Evolutionary conservation across 2,329 filamentous ascomycete species (phyloP), one percentile per base, ranked within the genome.

Genomic region (Talaromyces funiculosus): DNA sequence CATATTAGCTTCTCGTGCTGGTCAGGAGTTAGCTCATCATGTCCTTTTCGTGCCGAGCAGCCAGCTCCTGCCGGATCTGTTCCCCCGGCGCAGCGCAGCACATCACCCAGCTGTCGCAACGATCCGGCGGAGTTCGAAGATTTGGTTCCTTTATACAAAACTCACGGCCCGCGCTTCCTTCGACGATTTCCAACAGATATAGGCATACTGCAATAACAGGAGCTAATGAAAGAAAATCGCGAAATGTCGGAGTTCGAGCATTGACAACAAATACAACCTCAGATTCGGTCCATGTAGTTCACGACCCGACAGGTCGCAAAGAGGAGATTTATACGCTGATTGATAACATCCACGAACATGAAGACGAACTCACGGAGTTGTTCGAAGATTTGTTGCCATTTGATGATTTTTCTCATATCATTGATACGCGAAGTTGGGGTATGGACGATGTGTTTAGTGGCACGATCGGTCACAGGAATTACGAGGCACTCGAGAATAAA

Each of bases 271-370:
- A 66, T 5, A 71, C 71, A 16, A 69, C 45, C n/a, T 14, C 47
- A 14, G 47, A 68, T 26, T 62, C 60, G 8, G 61, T 65, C 10
- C 22, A 64, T 31, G 60, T 63, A 29, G 63, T 68, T 40, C 55
- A 47, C 31, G 61, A 63, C 31, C 58, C 64, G 29, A 57, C 64
- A 37, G 63, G 64, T 40, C 64, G 66, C 24, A 71, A 71, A 61
- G 71, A 72, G 42, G 64, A 65, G 10, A 66, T 77, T 54, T 75
- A 73, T 59, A 63, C 47, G 20, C 60, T 77, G 59, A 70, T 77
- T 45, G 74, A 77, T 53, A 68, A 67, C 53, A 75, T 77, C 62
- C 69, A 72, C 31, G 60, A 71, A 16, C 71, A 69, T 33, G 74
- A 77, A 45, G 68, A 68, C 20, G 69, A 71, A 26, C 65, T 77